Conservation (phyloP, 2,329 filamentous ascomycete species). For the Blastomyces gilchristii region DNA sequence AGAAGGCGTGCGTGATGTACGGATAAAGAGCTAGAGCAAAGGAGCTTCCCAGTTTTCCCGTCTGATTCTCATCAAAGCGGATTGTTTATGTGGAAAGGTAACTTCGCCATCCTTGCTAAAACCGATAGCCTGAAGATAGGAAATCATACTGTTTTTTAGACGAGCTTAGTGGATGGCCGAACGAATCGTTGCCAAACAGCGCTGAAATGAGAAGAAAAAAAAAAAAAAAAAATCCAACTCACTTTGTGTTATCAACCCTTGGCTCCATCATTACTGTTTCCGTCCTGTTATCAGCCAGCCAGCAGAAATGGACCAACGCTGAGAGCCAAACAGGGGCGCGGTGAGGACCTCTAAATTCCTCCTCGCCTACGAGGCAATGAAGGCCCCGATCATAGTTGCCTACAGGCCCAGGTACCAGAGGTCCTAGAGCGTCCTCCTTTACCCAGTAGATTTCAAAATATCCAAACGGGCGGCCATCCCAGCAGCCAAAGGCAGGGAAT, state of each 20-base stretch:
- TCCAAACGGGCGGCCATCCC: slow-evolving; percentile 90
- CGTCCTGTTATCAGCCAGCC: slow-evolving; percentile 67
- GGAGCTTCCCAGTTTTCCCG: slow-evolving; percentile 73
- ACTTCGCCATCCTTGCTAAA: slow-evolving; percentile 84
- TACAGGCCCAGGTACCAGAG: slow-evolving; percentile 52
- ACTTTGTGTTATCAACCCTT: slow-evolving; percentile 83
- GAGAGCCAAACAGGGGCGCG: slow-evolving; percentile 71
- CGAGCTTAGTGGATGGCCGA: background rate
- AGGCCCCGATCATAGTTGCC: slow-evolving; percentile 80
- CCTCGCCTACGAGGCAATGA: slow-evolving; percentile 81
- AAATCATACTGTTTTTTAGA: slow-evolving; percentile 47
- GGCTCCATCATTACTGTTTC: slow-evolving; percentile 79
- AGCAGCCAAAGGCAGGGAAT: slow-evolving; percentile 85
- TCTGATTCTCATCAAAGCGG: slow-evolving; percentile 69
- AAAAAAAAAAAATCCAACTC: slow-evolving; percentile 26
- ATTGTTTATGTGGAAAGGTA: slow-evolving; percentile 83
- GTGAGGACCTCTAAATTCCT: slow-evolving; percentile 75
- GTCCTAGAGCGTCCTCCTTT: slow-evolving; percentile 74
- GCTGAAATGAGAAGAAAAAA: background rate
- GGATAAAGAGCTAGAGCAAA: slow-evolving; percentile 36
- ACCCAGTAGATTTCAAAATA: slow-evolving; percentile 99
- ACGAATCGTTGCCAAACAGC: too few relatives aligned
- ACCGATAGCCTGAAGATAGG: slow-evolving; percentile 60
- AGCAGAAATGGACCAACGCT: slow-evolving; percentile 77
- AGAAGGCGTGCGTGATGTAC: background rate